Evolutionary conservation across 2,329 filamentous ascomycete species (phyloP), one percentile per base, ranked within the genome.

Genomic region (Pestalotiopsis sp.): DNA sequence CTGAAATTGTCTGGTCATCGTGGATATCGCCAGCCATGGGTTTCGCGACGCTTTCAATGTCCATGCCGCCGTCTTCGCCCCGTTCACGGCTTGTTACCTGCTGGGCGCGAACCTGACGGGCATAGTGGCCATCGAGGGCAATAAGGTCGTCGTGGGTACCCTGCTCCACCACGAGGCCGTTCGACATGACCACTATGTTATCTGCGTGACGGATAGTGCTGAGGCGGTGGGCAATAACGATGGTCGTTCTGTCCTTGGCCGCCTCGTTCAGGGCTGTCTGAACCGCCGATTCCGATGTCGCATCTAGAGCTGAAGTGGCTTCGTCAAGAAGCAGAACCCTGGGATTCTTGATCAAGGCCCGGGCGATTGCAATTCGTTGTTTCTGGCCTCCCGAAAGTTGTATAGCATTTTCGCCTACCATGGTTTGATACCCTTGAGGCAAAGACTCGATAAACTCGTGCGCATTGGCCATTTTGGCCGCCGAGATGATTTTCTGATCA

Each of bases 191-290:
- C 70, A 95, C 97, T 72, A 98, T 98, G 56, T 94, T 84, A 77
- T 98, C 94, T 0, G 95, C 95, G 78, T 95, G 94, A 76, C 97
- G 93, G 68, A 98, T 97, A 0, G 95, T 97, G 74, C 90, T 93
- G 6, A 98, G 83, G 31, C 95, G 86, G 80, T 98, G 95, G 2
- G 95, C 95, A 1, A 98, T 94, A 0, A 94, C 94, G 70, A 98
- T 95, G 0, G 95, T 98, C 7, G 94, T 97, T 62, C 93, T 87
- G 49, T 90, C 93, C 83, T 92, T 90, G n/a, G 93, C 90, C 2
- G 93, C 94, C 68, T 89, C 89, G 78, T 97, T 91, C 20, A 95
- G 84, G 0, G 92, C 93, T 0, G 87, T 89, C 80, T 95, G 92
- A 23, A 95, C 92, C 1, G 93, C 88, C 74, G 92, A 89, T 80